Conservation (phyloP, 2,329 filamentous ascomycete genomes). For the Colletotrichum paranaense region DNA sequence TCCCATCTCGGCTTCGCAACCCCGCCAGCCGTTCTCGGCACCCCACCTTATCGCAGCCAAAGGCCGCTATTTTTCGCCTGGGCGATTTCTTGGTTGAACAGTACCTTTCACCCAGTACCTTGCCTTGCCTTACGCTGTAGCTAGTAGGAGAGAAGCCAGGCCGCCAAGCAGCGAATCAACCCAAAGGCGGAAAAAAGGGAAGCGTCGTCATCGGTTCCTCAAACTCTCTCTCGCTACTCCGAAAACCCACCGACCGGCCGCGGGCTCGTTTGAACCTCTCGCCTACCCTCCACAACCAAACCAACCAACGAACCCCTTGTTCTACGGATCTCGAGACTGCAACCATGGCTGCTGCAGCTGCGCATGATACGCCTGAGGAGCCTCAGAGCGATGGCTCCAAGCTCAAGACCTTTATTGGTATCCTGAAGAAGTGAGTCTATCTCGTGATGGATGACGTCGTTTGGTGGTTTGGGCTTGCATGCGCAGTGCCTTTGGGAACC, state of each 20-base stretch:
- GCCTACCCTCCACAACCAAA: not conserved
- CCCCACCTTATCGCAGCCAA: constrained; percentile 34
- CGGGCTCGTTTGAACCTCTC: not conserved
- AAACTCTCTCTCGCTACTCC: not conserved
- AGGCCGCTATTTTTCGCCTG: constrained; percentile 26
- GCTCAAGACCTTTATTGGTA: constrained; percentile 87
- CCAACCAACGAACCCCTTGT: not conserved
- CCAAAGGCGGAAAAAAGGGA: not conserved
- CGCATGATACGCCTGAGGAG: constrained; percentile 54
- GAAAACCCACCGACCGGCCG: not conserved
- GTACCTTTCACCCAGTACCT: not conserved
- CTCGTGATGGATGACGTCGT: not conserved
- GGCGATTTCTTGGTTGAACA: constrained; percentile 16
- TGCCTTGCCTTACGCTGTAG: too few species aligned
- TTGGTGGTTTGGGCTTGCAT: constrained; percentile 5
- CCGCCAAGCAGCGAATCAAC: not conserved
- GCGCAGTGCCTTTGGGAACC: not conserved
- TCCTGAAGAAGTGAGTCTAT: constrained; percentile 81
- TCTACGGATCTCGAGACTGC: not conserved
- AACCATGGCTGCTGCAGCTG: constrained; percentile 52
- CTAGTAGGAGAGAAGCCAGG: too few species aligned
- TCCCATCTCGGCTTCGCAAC: constrained; percentile 16
- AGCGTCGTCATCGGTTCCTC: constrained; percentile 30
- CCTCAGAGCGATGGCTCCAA: constrained; percentile 83
- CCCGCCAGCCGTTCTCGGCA: constrained; percentile 34